Base-by-base conservation (phyloP, 2,329 filamentous ascomycete species). In the Penicillium sp. region DNA sequence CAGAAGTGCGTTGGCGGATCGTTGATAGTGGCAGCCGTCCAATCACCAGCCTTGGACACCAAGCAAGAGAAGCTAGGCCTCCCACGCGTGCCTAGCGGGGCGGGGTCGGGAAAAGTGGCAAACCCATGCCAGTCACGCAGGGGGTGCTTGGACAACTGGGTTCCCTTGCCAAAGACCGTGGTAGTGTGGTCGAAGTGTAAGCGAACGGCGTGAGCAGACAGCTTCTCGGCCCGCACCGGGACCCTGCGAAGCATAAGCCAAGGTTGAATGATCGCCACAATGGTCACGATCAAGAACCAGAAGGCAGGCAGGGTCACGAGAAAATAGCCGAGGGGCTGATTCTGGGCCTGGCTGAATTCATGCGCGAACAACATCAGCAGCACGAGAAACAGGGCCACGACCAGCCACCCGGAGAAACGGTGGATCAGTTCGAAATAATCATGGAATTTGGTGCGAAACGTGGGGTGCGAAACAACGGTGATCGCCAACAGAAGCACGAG, bases 81-180 rank as follows among this genome's bases (percentile, higher is more conserved):
- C 10, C 61, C 62, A 2, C 53, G 54, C 9, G 53, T 43, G 13
- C 57, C 62, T 4, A 45, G 37, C 4, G 62, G 56, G 3, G 29
- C 69, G 2, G 83, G 80, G 58, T 85, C 81, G 1, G 88, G 86
- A 59, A 92, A 89, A 1, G 87, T 88, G 44, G 89, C 90, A 68
- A 93, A 93, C 0, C 86, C 84, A 75, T 93, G 90, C 81, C 88
- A 91, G 73, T 93, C 89, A 9, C 81, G 75, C 39, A 91, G 77
- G 0, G 89, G 88, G 9, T 80, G 79, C 53, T 82, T 81, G 3
- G 88, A 84, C 25, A 92, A 75, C 42, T 88, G 84, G 52, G 85
- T 78, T 46, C 81, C 82, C 55, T 82, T 81, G 60, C 84, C 81
- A 56, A 82, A 80, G 52, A 82, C 79, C 9, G 86, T 84, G 23